Percentiles rank a stretch among this genome's conserved stretches.
phyloP scores from a whole-genome alignment of 441 rosid species.

The Capsella rubella region DNA sequence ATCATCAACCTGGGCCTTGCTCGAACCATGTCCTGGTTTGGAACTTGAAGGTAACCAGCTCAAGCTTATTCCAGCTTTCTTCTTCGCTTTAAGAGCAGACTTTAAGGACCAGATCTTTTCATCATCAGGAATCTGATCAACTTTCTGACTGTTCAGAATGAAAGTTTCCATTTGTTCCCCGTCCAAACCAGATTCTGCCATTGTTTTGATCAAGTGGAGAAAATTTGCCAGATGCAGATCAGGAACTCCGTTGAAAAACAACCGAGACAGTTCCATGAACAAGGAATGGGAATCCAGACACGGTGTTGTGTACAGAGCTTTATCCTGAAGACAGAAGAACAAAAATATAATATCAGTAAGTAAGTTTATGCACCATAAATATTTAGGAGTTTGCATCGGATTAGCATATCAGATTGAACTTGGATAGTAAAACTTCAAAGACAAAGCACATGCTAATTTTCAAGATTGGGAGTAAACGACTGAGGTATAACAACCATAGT shows the following conservation, averaged over 20 bases:
- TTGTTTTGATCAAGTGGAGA: slow-evolving; percentile 85
- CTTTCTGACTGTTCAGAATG: slow-evolving; percentile 78
- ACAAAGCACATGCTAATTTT: slow-evolving; percentile 17
- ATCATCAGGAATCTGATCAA: slow-evolving; percentile 66
- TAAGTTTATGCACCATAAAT: background rate
- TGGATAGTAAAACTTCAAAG: background rate
- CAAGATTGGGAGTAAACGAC: background rate
- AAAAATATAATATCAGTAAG: slow-evolving; percentile 16
- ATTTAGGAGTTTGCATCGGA: slow-evolving; percentile 22
- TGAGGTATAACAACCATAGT: background rate
- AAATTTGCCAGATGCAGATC: slow-evolving; percentile 87
- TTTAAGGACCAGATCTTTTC: slow-evolving; percentile 76
- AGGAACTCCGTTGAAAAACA: slow-evolving; percentile 75
- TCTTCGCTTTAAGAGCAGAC: slow-evolving; percentile 51
- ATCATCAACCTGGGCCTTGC: slow-evolving; percentile 51
- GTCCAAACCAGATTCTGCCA: slow-evolving; percentile 74
- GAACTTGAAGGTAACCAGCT: slow-evolving; percentile 83
- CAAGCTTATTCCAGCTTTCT: slow-evolving; percentile 51
- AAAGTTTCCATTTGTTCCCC: slow-evolving; percentile 80
- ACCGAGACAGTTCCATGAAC: slow-evolving; percentile 86
- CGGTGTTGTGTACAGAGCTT: slow-evolving; percentile 65
- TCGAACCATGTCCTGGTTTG: slow-evolving; percentile 67
- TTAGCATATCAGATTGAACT: slow-evolving; percentile 6
- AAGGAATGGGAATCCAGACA: slow-evolving; percentile 72
- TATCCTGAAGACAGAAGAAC: slow-evolving; percentile 62